A percentile compares a stretch with the other conserved stretches of the same genome.
phyloP scores from a whole-genome alignment of 2,329 filamentous ascomycete species.

The Claviceps paspali region DNA sequence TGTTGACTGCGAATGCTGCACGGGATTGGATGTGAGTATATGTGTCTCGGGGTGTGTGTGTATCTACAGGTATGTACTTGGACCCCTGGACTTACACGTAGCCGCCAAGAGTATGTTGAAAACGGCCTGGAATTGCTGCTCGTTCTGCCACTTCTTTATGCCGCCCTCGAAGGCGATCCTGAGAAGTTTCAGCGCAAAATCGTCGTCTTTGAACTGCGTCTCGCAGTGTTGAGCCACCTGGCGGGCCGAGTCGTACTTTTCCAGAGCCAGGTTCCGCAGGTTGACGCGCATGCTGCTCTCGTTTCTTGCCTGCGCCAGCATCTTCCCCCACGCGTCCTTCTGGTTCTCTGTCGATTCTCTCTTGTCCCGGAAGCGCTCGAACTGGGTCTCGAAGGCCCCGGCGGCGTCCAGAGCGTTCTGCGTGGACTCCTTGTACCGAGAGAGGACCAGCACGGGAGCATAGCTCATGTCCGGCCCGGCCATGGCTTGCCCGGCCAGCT shows the following conservation, averaged over 20 bases:
- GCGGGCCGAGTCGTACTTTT: background rate
- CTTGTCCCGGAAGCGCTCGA: background rate
- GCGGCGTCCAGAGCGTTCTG: background rate
- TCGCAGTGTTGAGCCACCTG: background rate
- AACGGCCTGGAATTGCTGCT: background rate
- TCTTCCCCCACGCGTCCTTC: background rate
- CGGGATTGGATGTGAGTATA: no score
- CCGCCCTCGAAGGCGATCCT: background rate
- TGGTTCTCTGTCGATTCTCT: background rate
- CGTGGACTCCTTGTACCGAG: background rate
- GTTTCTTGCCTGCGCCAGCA: background rate
- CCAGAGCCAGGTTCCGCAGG: background rate
- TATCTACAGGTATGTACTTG: no score
- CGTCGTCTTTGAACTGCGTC: background rate
- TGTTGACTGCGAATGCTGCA: background rate
- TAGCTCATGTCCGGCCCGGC: background rate
- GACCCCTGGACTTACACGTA: background rate
- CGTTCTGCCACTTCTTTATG: background rate
- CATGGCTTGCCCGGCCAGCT: background rate
- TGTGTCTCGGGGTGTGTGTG: no score
- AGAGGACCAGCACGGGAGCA: background rate
- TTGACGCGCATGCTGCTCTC: background rate
- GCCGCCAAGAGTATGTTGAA: background rate
- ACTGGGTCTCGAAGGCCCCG: background rate
- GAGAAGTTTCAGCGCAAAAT: background rate